Conservation (phyloP, 1,284 basidiomycete species). For the Meira nashicola region DNA sequence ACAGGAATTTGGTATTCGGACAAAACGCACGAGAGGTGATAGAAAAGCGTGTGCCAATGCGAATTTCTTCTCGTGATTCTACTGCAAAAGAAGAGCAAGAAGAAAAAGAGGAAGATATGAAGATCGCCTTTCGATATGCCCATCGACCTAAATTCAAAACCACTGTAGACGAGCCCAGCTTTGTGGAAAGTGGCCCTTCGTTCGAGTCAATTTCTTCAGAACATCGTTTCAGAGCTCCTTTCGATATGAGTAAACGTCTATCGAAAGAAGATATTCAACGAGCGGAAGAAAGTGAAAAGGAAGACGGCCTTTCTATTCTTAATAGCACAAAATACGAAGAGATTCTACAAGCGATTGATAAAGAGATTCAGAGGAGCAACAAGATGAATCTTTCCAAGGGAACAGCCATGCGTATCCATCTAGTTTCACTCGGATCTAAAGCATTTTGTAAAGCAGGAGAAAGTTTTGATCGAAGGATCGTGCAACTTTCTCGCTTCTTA, state of each 20-base stretch:
- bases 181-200: neutral
- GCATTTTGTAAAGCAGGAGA: neutral
- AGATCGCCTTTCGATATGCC: constrained; percentile 9
- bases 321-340: neutral
- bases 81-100: constrained; percentile 5
- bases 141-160: constrained; percentile 11
- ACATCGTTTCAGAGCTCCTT: constrained; percentile 3
- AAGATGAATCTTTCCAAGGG: neutral
- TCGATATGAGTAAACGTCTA: constrained; percentile 1
- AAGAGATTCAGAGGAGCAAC: neutral
- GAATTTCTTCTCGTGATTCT: neutral
- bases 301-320: neutral
- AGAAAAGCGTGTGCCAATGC: neutral
- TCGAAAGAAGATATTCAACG: neutral
- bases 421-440: neutral
- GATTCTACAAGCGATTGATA: neutral
- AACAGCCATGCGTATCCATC: neutral
- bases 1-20: constrained; percentile 2
- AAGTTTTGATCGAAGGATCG: neutral
- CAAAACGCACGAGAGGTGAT: neutral
- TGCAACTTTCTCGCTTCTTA: constrained; percentile 4
- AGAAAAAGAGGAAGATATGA: constrained; percentile 8
- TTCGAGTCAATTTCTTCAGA: no score
- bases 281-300: neutral
- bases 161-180: constrained; percentile 4